Evolutionary conservation across 78 protist genomes (phyloP), one percentile per base, ranked within the genome.

Genomic region (Dictyostelium capitatum): DNA sequence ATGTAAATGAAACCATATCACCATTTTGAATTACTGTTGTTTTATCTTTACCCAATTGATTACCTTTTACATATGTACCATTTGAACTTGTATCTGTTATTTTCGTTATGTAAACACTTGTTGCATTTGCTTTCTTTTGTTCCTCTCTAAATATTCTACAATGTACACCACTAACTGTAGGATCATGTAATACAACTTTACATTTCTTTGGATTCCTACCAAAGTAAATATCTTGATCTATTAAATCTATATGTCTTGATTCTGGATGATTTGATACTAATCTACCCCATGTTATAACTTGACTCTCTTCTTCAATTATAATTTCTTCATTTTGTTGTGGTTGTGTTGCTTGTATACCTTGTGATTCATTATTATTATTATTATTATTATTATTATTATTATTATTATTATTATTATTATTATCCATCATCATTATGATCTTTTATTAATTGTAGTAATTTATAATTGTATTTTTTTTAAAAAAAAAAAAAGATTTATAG

Each of bases 111-210:
- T 50, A 2, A 48, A 46, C 9, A 19, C 28, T 1, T 23, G 0
- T n/a, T 14, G 23, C 9, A 19, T 7, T 8, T 12, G 65, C 11
- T 8, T 10, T 59, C 15, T 37, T 37, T 37, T 37, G 43, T 37
- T 20, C 37, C 28, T 28, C 53, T 32, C 74, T 75, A 19, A 10
- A 54, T 28, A 85, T 75, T 20, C 62, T 73, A 30, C 92, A 85
- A 85, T 85, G 92, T 9, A 85, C 25, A 12, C 92, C 92, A 75
- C 92, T 85, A 10, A 85, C 77, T 7, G 92, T 85, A 10, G 77
- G 82, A 23, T 85, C 92, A 4, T 15, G 19, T 17, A 85, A 47
- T 41, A 74, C 41, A 20, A 72, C 46, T n/a, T 54, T 19, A 74
- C 92, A 85, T n/a, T 0, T 51, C 43, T 75, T 85, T 4, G 30